These are phyloP conservation scores for Capsicum rhomboideum DNA, from an alignment of 257 asterid genomes.

Conservation along the genomic window DNA sequence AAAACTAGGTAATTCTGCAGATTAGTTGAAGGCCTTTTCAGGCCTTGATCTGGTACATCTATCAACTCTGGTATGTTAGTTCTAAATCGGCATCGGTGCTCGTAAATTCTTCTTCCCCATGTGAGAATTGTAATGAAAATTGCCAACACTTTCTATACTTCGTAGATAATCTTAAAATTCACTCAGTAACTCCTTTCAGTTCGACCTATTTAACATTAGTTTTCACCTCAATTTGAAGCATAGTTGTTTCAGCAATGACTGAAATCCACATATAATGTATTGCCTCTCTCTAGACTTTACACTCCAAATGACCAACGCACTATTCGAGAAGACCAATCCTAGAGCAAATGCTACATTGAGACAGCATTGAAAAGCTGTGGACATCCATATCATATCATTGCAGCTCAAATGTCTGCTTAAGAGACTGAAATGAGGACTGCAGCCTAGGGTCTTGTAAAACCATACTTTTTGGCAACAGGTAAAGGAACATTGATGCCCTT, in stretches of 20 bases:
- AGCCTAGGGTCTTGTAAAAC: not conserved
- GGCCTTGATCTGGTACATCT: not conserved
- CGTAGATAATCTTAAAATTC: not conserved
- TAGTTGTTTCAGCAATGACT: not conserved
- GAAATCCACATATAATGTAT: not conserved
- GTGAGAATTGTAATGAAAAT: not conserved
- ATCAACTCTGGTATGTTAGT: not conserved
- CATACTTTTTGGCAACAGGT: not conserved
- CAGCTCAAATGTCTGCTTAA: not conserved
- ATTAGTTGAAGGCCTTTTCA: not conserved
- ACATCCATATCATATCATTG: not conserved
- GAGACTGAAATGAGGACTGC: not conserved
- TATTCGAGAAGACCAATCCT: not conserved
- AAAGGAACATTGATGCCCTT: not conserved
- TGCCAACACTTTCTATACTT: not conserved
- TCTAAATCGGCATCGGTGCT: not conserved
- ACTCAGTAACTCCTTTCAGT: not conserved
- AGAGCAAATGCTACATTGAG: not conserved
- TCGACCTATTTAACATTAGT: not conserved
- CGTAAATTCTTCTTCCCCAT: not conserved
- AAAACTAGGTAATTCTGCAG: not conserved
- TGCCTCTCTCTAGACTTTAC: not conserved
- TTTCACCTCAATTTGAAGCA: not conserved
- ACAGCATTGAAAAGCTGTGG: not conserved
- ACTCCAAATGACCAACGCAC: not conserved